A percentile compares a stretch with the other conserved stretches of the same genome.
These are phyloP conservation scores for Penicillium olsonii DNA, from an alignment of 2,329 filamentous ascomycete genomes.

Conservation along the genomic window DNA sequence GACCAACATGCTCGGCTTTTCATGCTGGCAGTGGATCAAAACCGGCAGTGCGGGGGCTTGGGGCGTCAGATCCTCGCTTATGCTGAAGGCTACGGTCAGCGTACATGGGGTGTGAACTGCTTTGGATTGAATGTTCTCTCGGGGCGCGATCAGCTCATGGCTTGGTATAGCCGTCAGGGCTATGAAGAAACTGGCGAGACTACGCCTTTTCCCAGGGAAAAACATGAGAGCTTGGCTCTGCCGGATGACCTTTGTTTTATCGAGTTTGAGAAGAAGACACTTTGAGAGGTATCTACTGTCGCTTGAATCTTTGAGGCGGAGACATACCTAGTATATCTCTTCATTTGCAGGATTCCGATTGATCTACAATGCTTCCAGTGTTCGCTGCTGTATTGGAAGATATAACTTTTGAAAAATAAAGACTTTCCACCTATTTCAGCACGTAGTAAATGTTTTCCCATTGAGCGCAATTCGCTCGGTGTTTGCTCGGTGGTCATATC, in stretches of 20 bases:
- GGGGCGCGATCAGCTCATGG: slow-evolving; percentile 28
- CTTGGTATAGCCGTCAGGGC: slow-evolving; percentile 34
- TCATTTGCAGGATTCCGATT: too few relatives aligned
- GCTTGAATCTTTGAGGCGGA: too few relatives aligned
- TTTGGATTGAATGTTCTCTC: slow-evolving; percentile 31
- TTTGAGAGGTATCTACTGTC: too few relatives aligned
- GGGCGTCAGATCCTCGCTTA: slow-evolving; percentile 29
- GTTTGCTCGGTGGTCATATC: too few relatives aligned
- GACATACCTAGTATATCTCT: too few relatives aligned
- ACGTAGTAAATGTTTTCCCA: too few relatives aligned
- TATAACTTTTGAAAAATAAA: too few relatives aligned
- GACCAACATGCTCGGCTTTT: slow-evolving; percentile 20
- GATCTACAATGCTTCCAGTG: too few relatives aligned
- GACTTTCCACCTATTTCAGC: too few relatives aligned
- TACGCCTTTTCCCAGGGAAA: slow-evolving; percentile 23
- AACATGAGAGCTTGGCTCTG: slow-evolving; percentile 15
- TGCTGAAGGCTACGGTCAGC: slow-evolving; percentile 30
- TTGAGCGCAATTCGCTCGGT: too few relatives aligned
- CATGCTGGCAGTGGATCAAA: slow-evolving; percentile 27
- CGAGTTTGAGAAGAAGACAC: slow-evolving; percentile 26
- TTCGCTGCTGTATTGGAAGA: too few relatives aligned
- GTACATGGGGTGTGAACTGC: slow-evolving; percentile 20
- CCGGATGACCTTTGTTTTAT: slow-evolving; percentile 30
- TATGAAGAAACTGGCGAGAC: slow-evolving; percentile 27
- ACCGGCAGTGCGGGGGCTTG: slow-evolving; percentile 24